phyloP scores from a whole-genome alignment of 306 rosid genomes.

The Quercus bicolor region DNA sequence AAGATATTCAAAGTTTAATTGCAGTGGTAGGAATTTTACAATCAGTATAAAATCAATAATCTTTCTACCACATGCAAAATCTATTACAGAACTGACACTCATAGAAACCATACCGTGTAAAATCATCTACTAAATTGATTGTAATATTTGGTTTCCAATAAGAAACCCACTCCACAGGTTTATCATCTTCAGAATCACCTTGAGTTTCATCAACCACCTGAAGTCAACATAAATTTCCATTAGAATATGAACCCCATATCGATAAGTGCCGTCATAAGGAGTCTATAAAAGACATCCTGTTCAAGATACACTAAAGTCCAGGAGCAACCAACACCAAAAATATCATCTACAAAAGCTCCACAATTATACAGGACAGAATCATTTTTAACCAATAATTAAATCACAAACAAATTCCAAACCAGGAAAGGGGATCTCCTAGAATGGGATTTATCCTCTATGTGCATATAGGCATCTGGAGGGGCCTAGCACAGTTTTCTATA shows the following conservation, averaged over 20 bases:
- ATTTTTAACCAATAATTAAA: too few relatives aligned
- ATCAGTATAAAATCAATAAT: background rate
- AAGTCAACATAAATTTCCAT: conserved; percentile 27
- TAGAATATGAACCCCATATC: conserved; percentile 16
- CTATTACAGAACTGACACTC: background rate
- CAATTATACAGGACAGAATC: too few relatives aligned
- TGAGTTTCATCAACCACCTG: conserved; percentile 62
- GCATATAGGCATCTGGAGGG: background rate
- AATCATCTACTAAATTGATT: conserved; percentile 87
- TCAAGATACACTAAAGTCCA: background rate
- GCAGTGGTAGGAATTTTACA: background rate
- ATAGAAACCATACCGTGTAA: conserved; percentile 60
- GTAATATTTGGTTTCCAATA: conserved; percentile 91
- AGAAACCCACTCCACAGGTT: conserved; percentile 75
- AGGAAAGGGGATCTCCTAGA: background rate
- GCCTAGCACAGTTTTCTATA: background rate
- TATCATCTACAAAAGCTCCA: too few relatives aligned
- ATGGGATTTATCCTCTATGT: background rate
- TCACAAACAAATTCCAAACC: too few relatives aligned
- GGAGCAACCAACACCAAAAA: background rate
- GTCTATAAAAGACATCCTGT: background rate
- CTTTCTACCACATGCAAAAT: background rate
- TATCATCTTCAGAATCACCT: conserved; percentile 57
- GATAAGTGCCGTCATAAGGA: conserved; percentile 2
- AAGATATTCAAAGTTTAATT: background rate